Conservation (phyloP, 2,329 filamentous ascomycete genomes). For the Calycina herbarum region DNA sequence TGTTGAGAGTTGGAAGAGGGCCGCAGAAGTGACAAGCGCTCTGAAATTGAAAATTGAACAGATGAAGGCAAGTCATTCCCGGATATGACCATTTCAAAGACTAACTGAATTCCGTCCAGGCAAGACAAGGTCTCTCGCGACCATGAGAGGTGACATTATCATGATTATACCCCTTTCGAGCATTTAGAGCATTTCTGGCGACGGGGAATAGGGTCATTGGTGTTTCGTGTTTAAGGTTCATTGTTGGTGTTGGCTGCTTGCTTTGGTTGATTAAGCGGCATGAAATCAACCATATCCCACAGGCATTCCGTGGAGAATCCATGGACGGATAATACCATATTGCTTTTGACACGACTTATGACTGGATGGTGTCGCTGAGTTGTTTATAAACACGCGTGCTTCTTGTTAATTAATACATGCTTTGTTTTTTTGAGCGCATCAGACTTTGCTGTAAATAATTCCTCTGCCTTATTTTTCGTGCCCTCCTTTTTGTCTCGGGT, state of each 20-base stretch:
- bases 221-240: constrained; percentile 13
- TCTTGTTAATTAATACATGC: constrained; percentile 8
- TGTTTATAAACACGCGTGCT: constrained; percentile 9
- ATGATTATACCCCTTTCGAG: constrained; percentile 13
- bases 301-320: neutral
- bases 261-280: constrained; percentile 10
- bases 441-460: neutral
- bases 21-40: constrained; percentile 96
- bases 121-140: constrained; percentile 52
- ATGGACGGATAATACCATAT: constrained; percentile 4
- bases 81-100: constrained; percentile 8
- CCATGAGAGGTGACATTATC: constrained; percentile 34
- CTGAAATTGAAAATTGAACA: constrained; percentile 96
- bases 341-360: constrained; percentile 20
- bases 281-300: constrained; percentile 4
- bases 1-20: constrained; percentile 93
- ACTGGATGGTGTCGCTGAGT: constrained; percentile 16
- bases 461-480: neutral
- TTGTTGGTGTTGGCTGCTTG: constrained; percentile 11
- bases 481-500: neutral
- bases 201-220: constrained; percentile 21
- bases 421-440: neutral
- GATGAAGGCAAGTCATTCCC: constrained; percentile 71
- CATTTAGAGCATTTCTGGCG: constrained; percentile 23
- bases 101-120: constrained; percentile 37